Evolutionary conservation across 2,329 filamentous ascomycete genomes (phyloP).

Genomic region (Xylaria sp.): DNA sequence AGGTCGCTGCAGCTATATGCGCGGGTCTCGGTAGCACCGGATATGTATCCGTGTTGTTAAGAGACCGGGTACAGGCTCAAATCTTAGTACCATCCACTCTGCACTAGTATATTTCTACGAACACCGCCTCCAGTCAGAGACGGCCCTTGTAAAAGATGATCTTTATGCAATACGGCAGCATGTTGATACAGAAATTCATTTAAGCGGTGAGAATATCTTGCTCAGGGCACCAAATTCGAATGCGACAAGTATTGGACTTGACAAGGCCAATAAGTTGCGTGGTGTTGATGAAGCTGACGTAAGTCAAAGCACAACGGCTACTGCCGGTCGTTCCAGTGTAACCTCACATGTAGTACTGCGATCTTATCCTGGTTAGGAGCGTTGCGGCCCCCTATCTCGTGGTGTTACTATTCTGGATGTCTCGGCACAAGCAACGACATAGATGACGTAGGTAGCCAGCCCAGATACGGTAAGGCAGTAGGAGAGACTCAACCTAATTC

Average conservation of each 20-base stretch:
- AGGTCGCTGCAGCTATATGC: background rate
- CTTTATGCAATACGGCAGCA: background rate
- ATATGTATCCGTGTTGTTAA: background rate
- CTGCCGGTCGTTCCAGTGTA: background rate
- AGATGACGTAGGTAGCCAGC: background rate
- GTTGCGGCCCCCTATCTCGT: background rate
- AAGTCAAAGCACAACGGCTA: constrained; percentile 4
- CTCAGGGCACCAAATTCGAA: background rate
- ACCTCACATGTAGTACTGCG: constrained; percentile 8
- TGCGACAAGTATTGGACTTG: background rate
- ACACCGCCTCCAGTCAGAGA: background rate
- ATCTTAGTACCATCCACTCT: background rate
- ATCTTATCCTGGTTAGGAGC: background rate
- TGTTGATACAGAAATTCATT: background rate
- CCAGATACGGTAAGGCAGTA: background rate
- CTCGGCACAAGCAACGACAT: background rate
- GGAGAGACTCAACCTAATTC: background rate
- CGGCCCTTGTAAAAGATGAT: background rate
- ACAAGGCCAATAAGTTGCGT: background rate
- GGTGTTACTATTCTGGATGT: background rate
- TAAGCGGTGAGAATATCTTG: background rate
- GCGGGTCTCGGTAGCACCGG: constrained; percentile 10
- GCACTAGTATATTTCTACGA: background rate
- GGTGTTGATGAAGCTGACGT: background rate
- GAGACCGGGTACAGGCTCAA: background rate